Evolutionary conservation across 192 early-diverging fungal genomes (phyloP), one percentile per base, ranked within the genome.

Genomic region (Mortierella antarctica): DNA sequence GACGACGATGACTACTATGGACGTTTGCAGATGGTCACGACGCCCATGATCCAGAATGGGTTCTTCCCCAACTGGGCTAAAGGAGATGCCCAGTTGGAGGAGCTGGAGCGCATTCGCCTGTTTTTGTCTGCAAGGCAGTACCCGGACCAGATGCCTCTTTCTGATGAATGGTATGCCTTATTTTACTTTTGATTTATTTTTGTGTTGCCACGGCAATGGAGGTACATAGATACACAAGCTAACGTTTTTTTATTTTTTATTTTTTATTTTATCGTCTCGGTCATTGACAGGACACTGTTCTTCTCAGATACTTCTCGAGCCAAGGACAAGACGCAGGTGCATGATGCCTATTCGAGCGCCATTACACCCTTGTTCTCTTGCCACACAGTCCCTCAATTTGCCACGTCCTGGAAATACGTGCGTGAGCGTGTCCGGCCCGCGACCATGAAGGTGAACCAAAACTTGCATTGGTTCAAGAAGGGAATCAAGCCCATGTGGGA

Each of bases 401-500:
- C 78, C 7, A 62, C 85, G 0, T 81, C 82, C 1, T 88, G 87
- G 87, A 83, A 86, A 12, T 59, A 74, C 39, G 74, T 81, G 11
- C 74, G 84, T 44, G 67, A 85, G 58, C 59, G 60, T 12, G 72
- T 76, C 5, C 67, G 74, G 4, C 84, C 84, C 12, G 76, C 82
- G 0, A 73, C 76, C n/a, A 77, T 86, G 74, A 55, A 71, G 20
- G 45, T 86, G 17, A 93, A 95, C 77, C 93, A 93, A 65, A 92
- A 92, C 48, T 55, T 94, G 40, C 84, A 86, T 46, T 88, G 83
- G 67, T 95, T 95, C 82, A 85, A 89, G 59, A 81, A 89, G 46
- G 92, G 91, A 1, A 85, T 95, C 51, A 85, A 92, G 65, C 94
- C 94, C 4, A 89, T 89, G 88, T 94, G 94, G 92, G 94, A 95